These are phyloP conservation scores for Lanmaoa pseudosensibilis DNA, from an alignment of 768 basidiomycete genomes.

Conservation along the genomic window DNA sequence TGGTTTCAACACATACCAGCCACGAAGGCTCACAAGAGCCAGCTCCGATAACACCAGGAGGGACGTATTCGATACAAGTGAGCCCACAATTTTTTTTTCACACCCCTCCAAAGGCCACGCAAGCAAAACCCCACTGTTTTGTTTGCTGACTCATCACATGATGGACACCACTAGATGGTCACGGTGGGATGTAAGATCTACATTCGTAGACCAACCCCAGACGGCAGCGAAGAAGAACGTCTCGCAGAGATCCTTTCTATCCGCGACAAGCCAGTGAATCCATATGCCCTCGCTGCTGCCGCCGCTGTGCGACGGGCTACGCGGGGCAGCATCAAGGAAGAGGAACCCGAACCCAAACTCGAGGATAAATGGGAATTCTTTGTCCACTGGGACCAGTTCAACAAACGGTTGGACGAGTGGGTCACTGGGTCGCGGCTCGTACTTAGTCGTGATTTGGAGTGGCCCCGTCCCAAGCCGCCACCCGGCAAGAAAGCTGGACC, in stretches of 20 bases:
- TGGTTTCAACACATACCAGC: conserved; percentile 34
- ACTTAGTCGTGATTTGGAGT: conserved; percentile 83
- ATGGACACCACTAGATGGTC: conserved; percentile 56
- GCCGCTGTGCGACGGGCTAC: conserved; percentile 38
- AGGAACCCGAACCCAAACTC: conserved; percentile 53
- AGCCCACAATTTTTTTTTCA: conserved; percentile 31
- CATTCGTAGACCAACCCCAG: conserved; percentile 75
- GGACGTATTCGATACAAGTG: conserved; percentile 76
- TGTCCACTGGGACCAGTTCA: conserved; percentile 98
- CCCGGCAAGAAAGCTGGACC: conserved; percentile 54
- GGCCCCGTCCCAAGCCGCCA: conserved; percentile 84
- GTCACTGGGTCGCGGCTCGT: conserved; percentile 86
- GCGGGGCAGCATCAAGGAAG: conserved; percentile 41
- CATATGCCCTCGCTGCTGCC: conserved; percentile 41
- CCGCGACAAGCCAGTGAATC: conserved; percentile 76
- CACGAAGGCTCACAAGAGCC: conserved; percentile 45
- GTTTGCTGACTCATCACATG: conserved; percentile 37
- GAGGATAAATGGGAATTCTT: conserved; percentile 92
- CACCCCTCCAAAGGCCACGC: conserved; percentile 18
- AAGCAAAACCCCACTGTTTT: not conserved
- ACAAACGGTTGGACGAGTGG: conserved; percentile 99
- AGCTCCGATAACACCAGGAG: conserved; percentile 68
- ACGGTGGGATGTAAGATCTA: conserved; percentile 95
- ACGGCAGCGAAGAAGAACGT: conserved; percentile 81
- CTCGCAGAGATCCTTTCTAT: conserved; percentile 96